A percentile compares a stretch with the other conserved stretches of the same genome.
These are phyloP conservation scores for Echium plantagineum DNA, from an alignment of 257 asterid species.

Conservation along the genomic window DNA sequence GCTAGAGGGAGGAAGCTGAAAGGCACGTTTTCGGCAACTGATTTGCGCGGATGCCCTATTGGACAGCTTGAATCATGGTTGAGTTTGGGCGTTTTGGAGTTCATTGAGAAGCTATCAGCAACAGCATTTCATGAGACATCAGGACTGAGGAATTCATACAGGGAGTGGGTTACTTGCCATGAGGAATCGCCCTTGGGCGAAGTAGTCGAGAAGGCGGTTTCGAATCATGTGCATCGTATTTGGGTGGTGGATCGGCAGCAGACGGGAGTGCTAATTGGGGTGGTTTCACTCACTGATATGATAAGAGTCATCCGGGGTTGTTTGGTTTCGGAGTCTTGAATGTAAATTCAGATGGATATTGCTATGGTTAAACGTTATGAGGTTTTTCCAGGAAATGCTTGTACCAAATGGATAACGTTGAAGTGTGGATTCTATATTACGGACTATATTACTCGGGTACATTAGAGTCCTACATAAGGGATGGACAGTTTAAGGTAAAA, in stretches of 20 bases:
- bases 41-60: conserved; percentile 56
- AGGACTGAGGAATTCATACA: conserved; percentile 35
- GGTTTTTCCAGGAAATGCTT: too few species aligned
- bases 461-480: too few species aligned
- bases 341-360: too few species aligned
- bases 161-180: conserved; percentile 43
- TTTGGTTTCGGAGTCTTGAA: conserved; percentile 23
- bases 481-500: too few species aligned
- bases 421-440: too few species aligned
- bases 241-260: conserved; percentile 56
- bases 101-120: conserved; percentile 34
- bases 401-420: too few species aligned
- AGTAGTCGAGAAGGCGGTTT: conserved; percentile 55
- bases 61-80: conserved; percentile 38
- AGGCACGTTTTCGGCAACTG: conserved; percentile 82
- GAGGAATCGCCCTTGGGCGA: conserved; percentile 42
- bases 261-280: conserved; percentile 44
- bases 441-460: too few species aligned
- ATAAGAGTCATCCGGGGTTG: conserved; percentile 40
- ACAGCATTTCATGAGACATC: conserved; percentile 34
- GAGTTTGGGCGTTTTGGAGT: conserved; percentile 36
- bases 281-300: conserved; percentile 60
- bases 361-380: too few species aligned
- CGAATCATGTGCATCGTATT: conserved; percentile 56
- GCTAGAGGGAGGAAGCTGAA: conserved; percentile 50